Percentiles rank a stretch among this genome's conserved stretches.
These are phyloP conservation scores for Termitomyces bulborhizus DNA, from an alignment of 768 basidiomycete species.

Conservation along the genomic window DNA sequence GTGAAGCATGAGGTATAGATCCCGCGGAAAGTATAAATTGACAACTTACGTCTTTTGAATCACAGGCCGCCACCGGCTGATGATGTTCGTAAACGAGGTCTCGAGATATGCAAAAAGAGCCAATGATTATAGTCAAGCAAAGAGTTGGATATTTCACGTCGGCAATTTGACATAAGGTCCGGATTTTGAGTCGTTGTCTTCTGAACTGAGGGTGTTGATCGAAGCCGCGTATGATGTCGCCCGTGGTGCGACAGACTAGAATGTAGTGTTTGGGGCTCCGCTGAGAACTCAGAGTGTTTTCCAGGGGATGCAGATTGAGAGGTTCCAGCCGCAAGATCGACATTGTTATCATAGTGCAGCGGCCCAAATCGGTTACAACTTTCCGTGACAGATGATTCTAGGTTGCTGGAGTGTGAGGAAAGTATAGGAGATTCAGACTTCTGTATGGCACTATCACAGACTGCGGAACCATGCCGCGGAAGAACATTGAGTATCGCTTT, in stretches of 20 bases:
- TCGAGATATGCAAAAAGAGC: constrained; percentile 3
- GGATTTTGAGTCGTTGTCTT: neutral
- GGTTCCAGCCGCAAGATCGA: neutral
- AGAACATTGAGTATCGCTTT: neutral
- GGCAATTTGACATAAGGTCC: neutral
- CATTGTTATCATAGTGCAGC: constrained; percentile 1
- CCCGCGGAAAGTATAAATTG: neutral
- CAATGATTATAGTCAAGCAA: neutral
- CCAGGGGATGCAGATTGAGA: neutral
- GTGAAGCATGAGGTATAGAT: neutral
- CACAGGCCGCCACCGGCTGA: constrained; percentile 22
- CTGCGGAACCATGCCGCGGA: neutral
- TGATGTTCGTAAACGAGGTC: constrained; percentile 16
- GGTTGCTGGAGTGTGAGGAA: neutral
- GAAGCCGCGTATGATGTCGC: neutral
- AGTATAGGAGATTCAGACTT: neutral
- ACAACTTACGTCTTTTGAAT: constrained; percentile 1
- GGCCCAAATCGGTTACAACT: neutral
- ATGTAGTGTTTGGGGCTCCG: neutral
- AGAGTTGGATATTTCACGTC: neutral
- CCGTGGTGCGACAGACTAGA: neutral
- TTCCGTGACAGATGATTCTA: neutral
- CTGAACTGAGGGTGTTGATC: neutral
- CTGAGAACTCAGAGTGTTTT: neutral
- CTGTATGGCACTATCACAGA: neutral